Evolutionary conservation across 495 filamentous ascomycete genomes (phyloP), one percentile per base, ranked within the genome.

Genomic region (Hyphodiscus hymeniophilus): DNA sequence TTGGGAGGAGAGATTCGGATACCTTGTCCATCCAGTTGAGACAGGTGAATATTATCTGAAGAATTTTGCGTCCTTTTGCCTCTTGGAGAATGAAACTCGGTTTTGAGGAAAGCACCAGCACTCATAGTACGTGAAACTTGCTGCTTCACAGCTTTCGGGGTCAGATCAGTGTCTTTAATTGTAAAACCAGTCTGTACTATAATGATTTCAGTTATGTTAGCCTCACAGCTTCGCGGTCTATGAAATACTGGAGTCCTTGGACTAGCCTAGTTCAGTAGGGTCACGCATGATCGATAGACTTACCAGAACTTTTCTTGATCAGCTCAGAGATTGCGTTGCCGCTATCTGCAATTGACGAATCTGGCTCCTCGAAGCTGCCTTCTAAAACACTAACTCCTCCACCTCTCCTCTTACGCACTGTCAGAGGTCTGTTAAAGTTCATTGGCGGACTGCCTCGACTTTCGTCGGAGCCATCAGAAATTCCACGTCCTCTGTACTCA

Each of bases 371-470:
- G 21, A 50, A 48, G 31, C 48, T 57, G 12, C 35, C 33, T 31
- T 38, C 31, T 17, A 55, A 18, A 7, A 56, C 31, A 30, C 32
- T 55, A 10, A 20, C 40, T 33, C 58, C 42, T 11, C 44, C 40
- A 13, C 34, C 30, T 8, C 58, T 46, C 18, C 26, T 48, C 32
- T 61, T 61, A 6, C 31, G 35, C 16, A 61, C 47, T 26, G 52
- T 61, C 32, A 61, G 47, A 16, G 55, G 50, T 36, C 55, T 34
- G 43, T 58, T 51, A 1, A 34, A 13, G 2, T 35, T 40, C 18
- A 36, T 17, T 17, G 52, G 50, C 26, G 58, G 52, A 22, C 47
- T 59, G n/a, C 59, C 56, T 31, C 33, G 30, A 38, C 57, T 50
- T 21, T 43, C 22, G 16, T 42, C 28, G 21, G 52, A 50, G 8